Evolutionary conservation across 768 basidiomycete genomes (phyloP).

Genomic region (Russula lepida): DNA sequence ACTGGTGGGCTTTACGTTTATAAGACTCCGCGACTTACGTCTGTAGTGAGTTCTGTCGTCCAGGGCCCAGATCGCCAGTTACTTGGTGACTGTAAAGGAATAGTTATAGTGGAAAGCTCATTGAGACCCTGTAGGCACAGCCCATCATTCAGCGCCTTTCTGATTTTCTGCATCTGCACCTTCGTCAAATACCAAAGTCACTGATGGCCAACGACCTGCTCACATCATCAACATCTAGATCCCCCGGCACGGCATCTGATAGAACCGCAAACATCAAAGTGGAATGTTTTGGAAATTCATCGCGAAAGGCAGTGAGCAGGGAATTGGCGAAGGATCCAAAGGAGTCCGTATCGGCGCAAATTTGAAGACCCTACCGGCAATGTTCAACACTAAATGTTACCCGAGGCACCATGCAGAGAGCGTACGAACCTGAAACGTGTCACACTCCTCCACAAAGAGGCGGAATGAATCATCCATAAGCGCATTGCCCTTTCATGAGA

Average conservation of each 20-base stretch:
- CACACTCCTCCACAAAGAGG: conserved; percentile 64
- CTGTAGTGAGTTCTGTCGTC: conserved; percentile 23
- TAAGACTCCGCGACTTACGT: conserved; percentile 22
- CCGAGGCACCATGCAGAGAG: background rate
- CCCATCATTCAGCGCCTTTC: conserved; percentile 52
- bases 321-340: conserved; percentile 61
- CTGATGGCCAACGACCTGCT: background rate
- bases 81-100: conserved; percentile 28
- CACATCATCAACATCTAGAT: conserved; percentile 14
- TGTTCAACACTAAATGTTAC: background rate
- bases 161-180: conserved; percentile 31
- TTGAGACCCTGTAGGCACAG: conserved; percentile 33
- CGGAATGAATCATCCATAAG: conserved; percentile 65
- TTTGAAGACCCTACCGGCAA: conserved; percentile 52
- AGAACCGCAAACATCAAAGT: conserved; percentile 49
- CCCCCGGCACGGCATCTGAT: conserved; percentile 34
- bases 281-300: conserved; percentile 61
- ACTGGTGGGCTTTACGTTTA: background rate
- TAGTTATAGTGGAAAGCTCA: conserved; percentile 25
- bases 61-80: conserved; percentile 25
- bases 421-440: conserved; percentile 53
- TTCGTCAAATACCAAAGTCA: conserved; percentile 12
- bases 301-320: conserved; percentile 52
- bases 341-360: conserved; percentile 48
- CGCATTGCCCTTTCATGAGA: conserved; percentile 40